Base-by-base conservation (phyloP, 345 rosid genomes). In the Isatis tinctoria region DNA sequence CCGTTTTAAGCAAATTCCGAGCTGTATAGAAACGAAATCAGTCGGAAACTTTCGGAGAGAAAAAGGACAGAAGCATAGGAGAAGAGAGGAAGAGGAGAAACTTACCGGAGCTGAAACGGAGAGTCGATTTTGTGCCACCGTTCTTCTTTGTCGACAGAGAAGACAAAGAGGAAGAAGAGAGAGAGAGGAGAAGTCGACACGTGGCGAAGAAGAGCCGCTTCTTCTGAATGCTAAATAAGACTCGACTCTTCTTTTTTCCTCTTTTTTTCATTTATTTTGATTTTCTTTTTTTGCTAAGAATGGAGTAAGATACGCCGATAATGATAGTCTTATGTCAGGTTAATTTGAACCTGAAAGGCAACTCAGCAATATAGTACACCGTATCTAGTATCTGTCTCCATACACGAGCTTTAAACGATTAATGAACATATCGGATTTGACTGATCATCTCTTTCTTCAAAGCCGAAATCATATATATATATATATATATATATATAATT, bases 41-140 rank as follows among this genome's bases (percentile, higher is more conserved):
- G n/a, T n/a, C n/a, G n/a, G n/a, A n/a, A n/a, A n/a, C n/a, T n/a
- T n/a, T n/a, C n/a, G n/a, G n/a, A n/a, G n/a, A n/a, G n/a, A n/a
- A n/a, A n/a, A n/a, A n/a, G n/a, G n/a, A n/a, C n/a, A n/a, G n/a
- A n/a, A n/a, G 36, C 6, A 16, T 11, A n/a, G 4, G 36, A 40
- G 53, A 22, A 51, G 63, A 40, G 52, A 36, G 26, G 10, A 72
- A 26, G 41, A 73, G 16, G 44, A 39, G 61, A 67, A 39, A 30
- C 53, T 74, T 49, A 67, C 76, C 78, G 68, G 73, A 37, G 60
- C 27, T 74, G 30, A 57, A 74, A 11, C 78, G 43, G 52, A 66
- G 78, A 36, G 45, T 12, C 22, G 43, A 45, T 14, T 8, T 10
- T 59, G 39, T 58, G 54, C 26, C 10, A 6, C 5, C 16, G 8